These are phyloP conservation scores for Stylonectria norvegica DNA, from an alignment of 2,329 filamentous ascomycete genomes.

Conservation along the genomic window DNA sequence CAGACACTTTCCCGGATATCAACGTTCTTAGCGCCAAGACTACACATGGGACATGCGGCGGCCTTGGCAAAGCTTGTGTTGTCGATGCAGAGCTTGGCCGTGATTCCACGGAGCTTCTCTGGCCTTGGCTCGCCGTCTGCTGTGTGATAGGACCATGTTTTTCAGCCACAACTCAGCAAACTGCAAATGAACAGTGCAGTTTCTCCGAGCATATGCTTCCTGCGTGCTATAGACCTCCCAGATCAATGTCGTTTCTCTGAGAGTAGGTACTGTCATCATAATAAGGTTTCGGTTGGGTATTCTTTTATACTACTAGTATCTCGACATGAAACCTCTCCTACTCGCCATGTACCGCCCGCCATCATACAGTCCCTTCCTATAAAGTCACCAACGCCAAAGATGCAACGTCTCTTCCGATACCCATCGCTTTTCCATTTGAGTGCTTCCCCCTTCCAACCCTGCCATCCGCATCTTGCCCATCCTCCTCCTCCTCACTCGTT, in stretches of 20 bases:
- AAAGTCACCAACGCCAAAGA: slow-evolving; percentile 18
- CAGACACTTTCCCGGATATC: slow-evolving; percentile 10
- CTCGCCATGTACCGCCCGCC: too few species aligned
- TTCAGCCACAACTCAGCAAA: too few species aligned
- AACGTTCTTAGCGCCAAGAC: slow-evolving; percentile 24
- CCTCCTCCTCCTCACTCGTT: slow-evolving; percentile 13
- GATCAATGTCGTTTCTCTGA: too few species aligned
- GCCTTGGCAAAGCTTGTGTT: slow-evolving; percentile 33
- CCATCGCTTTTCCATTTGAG: slow-evolving; percentile 11
- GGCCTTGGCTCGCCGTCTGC: neutral
- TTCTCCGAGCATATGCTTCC: too few species aligned
- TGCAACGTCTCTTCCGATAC: slow-evolving; percentile 11
- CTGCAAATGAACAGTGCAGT: too few species aligned
- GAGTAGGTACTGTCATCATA: too few species aligned
- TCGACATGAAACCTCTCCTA: too few species aligned
- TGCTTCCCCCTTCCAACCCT: slow-evolving; percentile 1
- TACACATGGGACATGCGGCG: slow-evolving; percentile 11
- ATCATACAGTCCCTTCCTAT: slow-evolving; percentile 11
- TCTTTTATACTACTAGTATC: too few species aligned
- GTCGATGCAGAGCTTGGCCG: slow-evolving; percentile 18
- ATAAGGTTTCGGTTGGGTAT: too few species aligned
- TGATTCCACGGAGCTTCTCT: slow-evolving; percentile 9
- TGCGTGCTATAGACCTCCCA: too few species aligned
- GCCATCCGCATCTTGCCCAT: neutral
- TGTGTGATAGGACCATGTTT: too few species aligned